Conservation (phyloP, 306 rosid species). For the Lathyrus sativus region DNA sequence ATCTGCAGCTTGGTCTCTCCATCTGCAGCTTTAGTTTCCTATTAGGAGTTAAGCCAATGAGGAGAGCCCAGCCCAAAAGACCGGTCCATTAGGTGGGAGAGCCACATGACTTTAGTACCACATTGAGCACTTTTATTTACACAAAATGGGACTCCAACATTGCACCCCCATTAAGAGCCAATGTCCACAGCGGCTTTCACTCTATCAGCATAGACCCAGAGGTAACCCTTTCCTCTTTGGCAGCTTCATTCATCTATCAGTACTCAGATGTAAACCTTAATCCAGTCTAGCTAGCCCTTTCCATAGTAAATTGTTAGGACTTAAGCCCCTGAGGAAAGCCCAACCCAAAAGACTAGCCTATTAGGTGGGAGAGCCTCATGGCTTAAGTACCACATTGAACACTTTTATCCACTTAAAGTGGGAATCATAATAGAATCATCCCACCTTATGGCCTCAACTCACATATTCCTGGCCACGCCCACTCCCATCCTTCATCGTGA, state of each 20-base stretch:
- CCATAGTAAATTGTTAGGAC: no score
- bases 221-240: neutral
- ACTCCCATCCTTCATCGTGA: neutral
- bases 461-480: neutral
- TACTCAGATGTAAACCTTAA: no score
- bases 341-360: no score
- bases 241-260: no score
- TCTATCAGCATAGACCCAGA: neutral
- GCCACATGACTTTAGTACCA: neutral
- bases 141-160: neutral
- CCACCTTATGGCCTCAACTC: neutral
- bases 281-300: no score
- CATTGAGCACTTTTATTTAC: neutral
- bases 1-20: neutral
- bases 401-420: no score
- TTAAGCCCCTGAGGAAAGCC: no score
- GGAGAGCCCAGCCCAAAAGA: no score
- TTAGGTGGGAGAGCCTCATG: no score
- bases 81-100: neutral
- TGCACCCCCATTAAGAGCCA: neutral
- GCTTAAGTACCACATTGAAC: no score
- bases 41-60: neutral
- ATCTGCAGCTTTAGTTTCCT: neutral
- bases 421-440: neutral
- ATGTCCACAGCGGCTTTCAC: neutral